Base-by-base conservation (phyloP, 331 rosid genomes). In the Malus hybrid region DNA sequence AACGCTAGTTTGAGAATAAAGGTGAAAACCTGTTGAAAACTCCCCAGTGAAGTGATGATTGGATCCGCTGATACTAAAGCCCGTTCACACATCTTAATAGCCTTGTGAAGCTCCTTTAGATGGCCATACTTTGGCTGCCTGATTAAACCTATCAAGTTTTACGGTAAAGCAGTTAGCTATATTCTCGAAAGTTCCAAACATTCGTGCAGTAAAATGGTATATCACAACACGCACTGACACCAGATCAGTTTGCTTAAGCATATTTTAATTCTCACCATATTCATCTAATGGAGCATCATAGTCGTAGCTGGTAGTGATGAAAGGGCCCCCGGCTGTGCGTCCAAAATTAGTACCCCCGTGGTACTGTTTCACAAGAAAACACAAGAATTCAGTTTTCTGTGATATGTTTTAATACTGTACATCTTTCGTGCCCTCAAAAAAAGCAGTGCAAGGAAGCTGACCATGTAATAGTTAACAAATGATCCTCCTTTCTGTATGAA, bases 261-360 rank as follows among this genome's bases (percentile, higher is more conserved):
- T 54, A 6, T 16, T 27, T 64, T 64, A 42, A 61, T 79, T 85
- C 91, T 90, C 73, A 95, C 99, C 99, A 76, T 90, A 95, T 89
- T 95, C 99, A 82, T 95, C 99, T 22, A 95, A 78, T 59, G 99
- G 99, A 84, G 99, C 99, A 81, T 95, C 98, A 59, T 95, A 95
- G 85, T 95, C 99, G 60, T 95, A 95, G 88, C 98, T 95, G 74
- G 99, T 92, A 75, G 99, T 89, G 85, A 95, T 80, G 89, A 95
- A 95, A 68, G 99, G 99, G 63, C 99, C 99, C 50, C 99, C 99
- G 11, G 99, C 99, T 46, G 98, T 87, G 70, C 98, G 97, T 67
- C 99, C 99, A 80, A 92, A 95, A 84, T 95, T 95, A 59, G 99
- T 95, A 79, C 99, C 99, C 19, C 99, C 99, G 69, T 95, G 99